A percentile compares a stretch with the other conserved stretches of the same genome.
Conservation (phyloP, 2,329 filamentous ascomycete species). For the Dothistroma septosporum region DNA sequence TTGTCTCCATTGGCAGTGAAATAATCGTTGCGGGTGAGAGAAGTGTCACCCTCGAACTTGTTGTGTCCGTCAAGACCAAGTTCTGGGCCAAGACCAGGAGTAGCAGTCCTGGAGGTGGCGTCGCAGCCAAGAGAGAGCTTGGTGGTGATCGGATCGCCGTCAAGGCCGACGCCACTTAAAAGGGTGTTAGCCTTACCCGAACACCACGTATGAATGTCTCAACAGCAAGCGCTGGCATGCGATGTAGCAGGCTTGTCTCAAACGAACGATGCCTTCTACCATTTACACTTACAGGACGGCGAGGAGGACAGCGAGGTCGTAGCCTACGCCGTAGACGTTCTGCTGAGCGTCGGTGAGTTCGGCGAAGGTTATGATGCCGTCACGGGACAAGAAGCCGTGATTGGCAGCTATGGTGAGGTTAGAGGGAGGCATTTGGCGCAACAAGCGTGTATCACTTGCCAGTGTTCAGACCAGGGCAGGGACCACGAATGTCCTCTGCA, state of each 20-base stretch:
- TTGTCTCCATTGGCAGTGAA: slow-evolving; percentile 37
- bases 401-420: slow-evolving; percentile 4
- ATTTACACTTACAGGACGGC: too few relatives aligned
- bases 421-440: not conserved
- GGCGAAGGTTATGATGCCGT: slow-evolving; percentile 39
- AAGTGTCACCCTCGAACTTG: slow-evolving; percentile 43
- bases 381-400: slow-evolving; percentile 41
- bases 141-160: slow-evolving; percentile 40
- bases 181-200: too few relatives aligned
- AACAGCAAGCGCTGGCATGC: too few relatives aligned
- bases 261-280: too few relatives aligned
- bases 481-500: slow-evolving; percentile 40
- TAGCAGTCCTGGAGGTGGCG: slow-evolving; percentile 40
- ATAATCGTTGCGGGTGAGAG: slow-evolving; percentile 42
- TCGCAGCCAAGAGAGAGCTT: slow-evolving; percentile 46
- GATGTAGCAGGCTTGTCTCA: too few relatives aligned
- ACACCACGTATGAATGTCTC: too few relatives aligned
- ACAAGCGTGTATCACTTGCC: not conserved
- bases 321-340: slow-evolving; percentile 46
- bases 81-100: slow-evolving; percentile 36
- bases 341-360: slow-evolving; percentile 45
- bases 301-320: slow-evolving; percentile 41
- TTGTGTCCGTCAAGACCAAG: slow-evolving; percentile 44
- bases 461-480: slow-evolving; percentile 18
- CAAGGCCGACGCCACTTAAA: slow-evolving; percentile 39